Percentiles rank a stretch among this genome's conserved stretches.
These are phyloP conservation scores for Rhizophagus prolifer DNA, from an alignment of 192 early-diverging fungal genomes.

Conservation along the genomic window DNA sequence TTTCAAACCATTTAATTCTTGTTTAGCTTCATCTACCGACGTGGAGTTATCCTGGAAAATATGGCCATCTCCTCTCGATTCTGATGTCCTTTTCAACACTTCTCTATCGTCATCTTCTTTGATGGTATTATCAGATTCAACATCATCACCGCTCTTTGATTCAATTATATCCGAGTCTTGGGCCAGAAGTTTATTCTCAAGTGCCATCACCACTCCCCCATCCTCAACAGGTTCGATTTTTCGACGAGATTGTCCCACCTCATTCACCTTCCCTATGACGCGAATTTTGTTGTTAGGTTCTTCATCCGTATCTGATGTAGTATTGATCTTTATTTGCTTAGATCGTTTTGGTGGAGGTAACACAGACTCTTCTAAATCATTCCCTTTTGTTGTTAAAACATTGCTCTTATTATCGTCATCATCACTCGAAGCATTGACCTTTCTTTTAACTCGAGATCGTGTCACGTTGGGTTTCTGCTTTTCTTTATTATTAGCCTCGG, in stretches of 20 bases:
- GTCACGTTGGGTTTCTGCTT: no score
- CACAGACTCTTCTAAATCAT: no score
- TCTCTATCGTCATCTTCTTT: background rate
- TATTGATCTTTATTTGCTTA: background rate
- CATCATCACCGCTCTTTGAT: background rate
- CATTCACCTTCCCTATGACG: background rate
- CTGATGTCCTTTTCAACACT: background rate
- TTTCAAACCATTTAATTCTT: background rate
- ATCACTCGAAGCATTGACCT: no score
- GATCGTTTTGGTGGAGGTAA: no score
- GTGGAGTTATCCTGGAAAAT: background rate
- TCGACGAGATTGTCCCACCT: background rate
- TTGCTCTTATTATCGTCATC: no score
- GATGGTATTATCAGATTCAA: background rate
- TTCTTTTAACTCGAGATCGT: no score
- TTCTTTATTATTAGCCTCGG: no score
- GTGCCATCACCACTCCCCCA: background rate
- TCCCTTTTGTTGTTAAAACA: no score
- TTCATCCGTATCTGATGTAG: background rate
- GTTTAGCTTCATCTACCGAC: background rate
- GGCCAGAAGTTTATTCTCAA: background rate
- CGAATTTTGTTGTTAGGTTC: background rate
- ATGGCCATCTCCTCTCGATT: background rate
- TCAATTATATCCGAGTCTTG: no score
- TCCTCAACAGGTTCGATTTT: background rate